A percentile compares a stretch with the other conserved stretches of the same genome.
These are phyloP conservation scores for Russula olivacea DNA, from an alignment of 768 basidiomycete genomes.

Conservation along the genomic window DNA sequence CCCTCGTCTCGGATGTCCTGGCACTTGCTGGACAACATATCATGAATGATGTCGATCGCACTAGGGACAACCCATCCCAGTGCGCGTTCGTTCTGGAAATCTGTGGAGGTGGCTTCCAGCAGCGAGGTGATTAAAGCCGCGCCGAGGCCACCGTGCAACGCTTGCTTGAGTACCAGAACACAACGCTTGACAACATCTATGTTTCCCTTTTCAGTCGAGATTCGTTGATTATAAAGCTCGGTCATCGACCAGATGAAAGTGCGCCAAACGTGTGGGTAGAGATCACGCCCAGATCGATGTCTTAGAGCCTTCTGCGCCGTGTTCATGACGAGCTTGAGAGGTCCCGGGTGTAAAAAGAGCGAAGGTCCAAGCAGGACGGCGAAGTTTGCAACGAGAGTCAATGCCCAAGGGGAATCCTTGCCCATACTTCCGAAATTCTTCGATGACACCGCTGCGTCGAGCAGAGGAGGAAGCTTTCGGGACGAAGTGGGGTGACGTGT, in stretches of 20 bases:
- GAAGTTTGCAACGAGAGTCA: constrained; percentile 11
- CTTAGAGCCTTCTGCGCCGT: constrained; percentile 7
- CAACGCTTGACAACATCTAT: constrained; percentile 11
- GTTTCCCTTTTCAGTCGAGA: not conserved
- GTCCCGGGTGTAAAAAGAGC: constrained; percentile 13
- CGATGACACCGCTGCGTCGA: constrained; percentile 10
- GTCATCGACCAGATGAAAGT: constrained; percentile 23
- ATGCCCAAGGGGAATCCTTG: constrained; percentile 19
- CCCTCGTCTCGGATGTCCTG: constrained; percentile 5
- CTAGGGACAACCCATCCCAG: constrained; percentile 2
- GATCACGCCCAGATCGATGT: constrained; percentile 15
- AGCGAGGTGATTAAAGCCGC: constrained; percentile 11
- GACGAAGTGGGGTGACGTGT: constrained; percentile 19
- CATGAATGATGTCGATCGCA: constrained; percentile 10
- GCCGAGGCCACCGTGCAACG: constrained; percentile 12
- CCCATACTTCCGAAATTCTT: constrained; percentile 4
- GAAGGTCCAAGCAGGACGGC: constrained; percentile 15
- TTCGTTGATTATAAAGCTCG: constrained; percentile 14
- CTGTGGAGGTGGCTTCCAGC: not conserved
- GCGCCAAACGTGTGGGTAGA: constrained; percentile 21
- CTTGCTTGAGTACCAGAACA: constrained; percentile 18
- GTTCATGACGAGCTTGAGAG: constrained; percentile 20
- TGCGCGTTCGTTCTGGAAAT: not conserved
- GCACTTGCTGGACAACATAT: constrained; percentile 17
- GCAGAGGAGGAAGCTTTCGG: constrained; percentile 13